A percentile compares a stretch with the other conserved stretches of the same genome.
Conservation (phyloP, 1,284 basidiomycete genomes). For the Pholiota adiposa region DNA sequence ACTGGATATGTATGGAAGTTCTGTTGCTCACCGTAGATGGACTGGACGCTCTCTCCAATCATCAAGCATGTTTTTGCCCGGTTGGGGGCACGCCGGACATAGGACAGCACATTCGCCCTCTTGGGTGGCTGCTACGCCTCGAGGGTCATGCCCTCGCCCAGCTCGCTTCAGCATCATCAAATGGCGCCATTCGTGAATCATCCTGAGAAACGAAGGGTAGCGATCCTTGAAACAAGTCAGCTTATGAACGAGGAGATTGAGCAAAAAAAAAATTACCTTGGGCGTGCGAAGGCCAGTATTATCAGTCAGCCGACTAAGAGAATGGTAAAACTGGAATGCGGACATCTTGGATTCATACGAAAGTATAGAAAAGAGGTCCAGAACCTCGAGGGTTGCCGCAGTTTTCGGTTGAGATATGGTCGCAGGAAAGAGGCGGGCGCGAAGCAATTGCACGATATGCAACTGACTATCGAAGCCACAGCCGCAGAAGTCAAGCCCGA, state of each 20-base stretch:
- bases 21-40: too few species aligned
- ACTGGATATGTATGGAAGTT: neutral
- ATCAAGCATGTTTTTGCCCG: neutral
- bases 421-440: slow-evolving; percentile 25
- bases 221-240: neutral
- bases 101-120: neutral
- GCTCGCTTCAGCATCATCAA: neutral
- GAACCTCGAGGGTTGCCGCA: slow-evolving; percentile 22
- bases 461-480: slow-evolving; percentile 19
- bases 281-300: slow-evolving; percentile 17
- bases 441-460: slow-evolving; percentile 26
- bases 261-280: slow-evolving; percentile 10
- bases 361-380: slow-evolving; percentile 27
- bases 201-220: neutral
- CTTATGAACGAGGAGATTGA: too few species aligned
- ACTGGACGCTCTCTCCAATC: too few species aligned
- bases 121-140: neutral
- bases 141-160: slow-evolving; percentile 4
- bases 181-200: neutral
- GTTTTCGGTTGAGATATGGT: slow-evolving; percentile 22
- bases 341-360: slow-evolving; percentile 26
- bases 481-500: slow-evolving; percentile 33
- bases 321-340: slow-evolving; percentile 23
- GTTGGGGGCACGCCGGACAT: slow-evolving; percentile 14
- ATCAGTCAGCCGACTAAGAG: slow-evolving; percentile 19